These are phyloP conservation scores for Globisporangium canariense DNA, from an alignment of 352 stramenopile species.

Conservation along the genomic window DNA sequence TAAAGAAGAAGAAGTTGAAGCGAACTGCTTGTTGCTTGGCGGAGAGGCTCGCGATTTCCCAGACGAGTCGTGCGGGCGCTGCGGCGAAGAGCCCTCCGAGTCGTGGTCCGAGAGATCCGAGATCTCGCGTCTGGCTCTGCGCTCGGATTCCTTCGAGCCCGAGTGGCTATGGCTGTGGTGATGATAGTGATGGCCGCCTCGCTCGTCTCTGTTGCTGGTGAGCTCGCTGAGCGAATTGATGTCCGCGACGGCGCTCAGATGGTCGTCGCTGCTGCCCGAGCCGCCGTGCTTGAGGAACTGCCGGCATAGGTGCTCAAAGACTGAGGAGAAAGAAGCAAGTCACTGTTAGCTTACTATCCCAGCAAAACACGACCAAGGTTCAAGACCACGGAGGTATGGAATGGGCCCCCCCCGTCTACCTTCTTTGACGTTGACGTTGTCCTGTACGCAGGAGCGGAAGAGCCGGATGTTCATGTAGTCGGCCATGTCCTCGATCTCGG, in stretches of 20 bases:
- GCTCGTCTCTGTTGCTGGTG: constrained; percentile 16
- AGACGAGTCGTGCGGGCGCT: constrained; percentile 13
- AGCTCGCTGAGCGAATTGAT: constrained; percentile 52
- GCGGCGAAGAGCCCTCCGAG: constrained; percentile 19
- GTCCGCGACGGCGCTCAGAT: constrained; percentile 40
- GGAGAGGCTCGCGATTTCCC: background rate
- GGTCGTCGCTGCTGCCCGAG: constrained; percentile 28
- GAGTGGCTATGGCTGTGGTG: constrained; percentile 5
- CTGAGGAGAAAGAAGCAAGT: constrained; percentile 16
- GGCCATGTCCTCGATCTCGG: constrained; percentile 64
- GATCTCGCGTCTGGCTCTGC: constrained; percentile 29
- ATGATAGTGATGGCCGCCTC: constrained; percentile 1
- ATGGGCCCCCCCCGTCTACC: no score
- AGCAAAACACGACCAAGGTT: background rate
- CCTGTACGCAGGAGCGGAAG: constrained; percentile 63
- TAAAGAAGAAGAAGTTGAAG: constrained; percentile 9
- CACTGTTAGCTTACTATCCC: background rate
- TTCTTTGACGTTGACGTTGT: constrained; percentile 75
- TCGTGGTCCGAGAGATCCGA: constrained; percentile 37
- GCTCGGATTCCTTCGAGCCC: constrained; percentile 13
- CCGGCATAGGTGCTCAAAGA: constrained; percentile 57
- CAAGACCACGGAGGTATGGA: background rate
- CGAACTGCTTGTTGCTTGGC: constrained; percentile 12
- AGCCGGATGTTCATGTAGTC: constrained; percentile 51
- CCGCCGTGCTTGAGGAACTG: constrained; percentile 42